A percentile compares a stretch with the other conserved stretches of the same genome.
Conservation (phyloP, 129 eudicot genomes). For the Lactuca sativa region DNA sequence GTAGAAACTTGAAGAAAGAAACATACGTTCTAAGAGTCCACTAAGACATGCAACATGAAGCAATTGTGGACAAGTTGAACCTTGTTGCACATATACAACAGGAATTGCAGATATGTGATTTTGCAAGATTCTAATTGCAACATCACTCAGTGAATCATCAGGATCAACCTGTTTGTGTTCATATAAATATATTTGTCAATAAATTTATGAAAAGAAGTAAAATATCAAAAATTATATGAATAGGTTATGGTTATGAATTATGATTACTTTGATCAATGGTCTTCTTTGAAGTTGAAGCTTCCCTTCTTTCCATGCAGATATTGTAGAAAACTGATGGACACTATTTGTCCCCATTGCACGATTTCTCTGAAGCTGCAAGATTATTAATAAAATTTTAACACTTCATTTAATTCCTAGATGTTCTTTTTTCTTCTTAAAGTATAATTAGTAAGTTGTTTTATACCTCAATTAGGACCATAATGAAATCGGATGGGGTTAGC, state of each 20-base stretch:
- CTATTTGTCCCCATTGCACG: conserved; percentile 39
- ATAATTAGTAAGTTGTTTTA: neutral
- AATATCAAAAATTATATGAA: too few species aligned
- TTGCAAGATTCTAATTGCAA: conserved; percentile 52
- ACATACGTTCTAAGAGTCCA: conserved; percentile 59
- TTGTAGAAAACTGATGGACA: conserved; percentile 40
- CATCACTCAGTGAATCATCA: conserved; percentile 60
- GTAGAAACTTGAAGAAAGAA: conserved; percentile 9
- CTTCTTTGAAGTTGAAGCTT: conserved; percentile 51
- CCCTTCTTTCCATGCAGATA: conserved; percentile 66
- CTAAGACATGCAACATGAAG: conserved; percentile 68
- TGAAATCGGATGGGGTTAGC: conserved; percentile 75
- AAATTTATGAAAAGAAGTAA: neutral
- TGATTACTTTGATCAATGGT: conserved; percentile 56
- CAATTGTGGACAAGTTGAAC: conserved; percentile 52
- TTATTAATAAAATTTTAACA: neutral
- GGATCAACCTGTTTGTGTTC: conserved; percentile 50
- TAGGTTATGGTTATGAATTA: too few species aligned
- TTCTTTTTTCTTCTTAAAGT: neutral
- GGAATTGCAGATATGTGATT: conserved; percentile 61
- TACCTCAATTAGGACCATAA: conserved; percentile 66
- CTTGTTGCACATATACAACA: conserved; percentile 40
- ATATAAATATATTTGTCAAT: neutral
- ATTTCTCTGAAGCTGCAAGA: conserved; percentile 55
- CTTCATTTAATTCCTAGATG: neutral